phyloP scores from a whole-genome alignment of 129 eudicot species.

The Ambrosia trifida region DNA sequence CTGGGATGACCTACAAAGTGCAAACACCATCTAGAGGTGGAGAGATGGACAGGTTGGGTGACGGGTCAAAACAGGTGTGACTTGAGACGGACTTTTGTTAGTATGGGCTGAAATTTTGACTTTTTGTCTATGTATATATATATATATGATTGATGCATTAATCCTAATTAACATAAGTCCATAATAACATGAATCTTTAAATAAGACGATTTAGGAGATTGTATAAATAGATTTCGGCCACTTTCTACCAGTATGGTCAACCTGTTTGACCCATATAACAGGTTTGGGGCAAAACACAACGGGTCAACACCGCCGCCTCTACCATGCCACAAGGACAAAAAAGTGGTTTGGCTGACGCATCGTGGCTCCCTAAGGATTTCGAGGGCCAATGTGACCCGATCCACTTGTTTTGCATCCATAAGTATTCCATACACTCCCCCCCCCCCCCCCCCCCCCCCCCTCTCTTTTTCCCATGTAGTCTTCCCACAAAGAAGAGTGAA shows the following conservation, averaged over 20 bases:
- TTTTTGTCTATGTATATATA: not conserved
- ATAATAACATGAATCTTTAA: not conserved
- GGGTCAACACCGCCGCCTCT: not conserved
- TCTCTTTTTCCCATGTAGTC: no score
- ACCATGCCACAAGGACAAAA: not conserved
- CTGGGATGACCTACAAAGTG: not conserved
- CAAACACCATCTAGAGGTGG: not conserved
- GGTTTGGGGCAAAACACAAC: not conserved
- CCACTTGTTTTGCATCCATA: not conserved
- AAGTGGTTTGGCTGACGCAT: not conserved
- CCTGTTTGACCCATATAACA: not conserved
- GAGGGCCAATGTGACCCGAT: not conserved
- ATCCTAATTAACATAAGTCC: not conserved
- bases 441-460: not conserved
- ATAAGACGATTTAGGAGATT: not conserved
- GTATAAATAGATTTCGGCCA: not conserved
- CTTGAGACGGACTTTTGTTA: not conserved
- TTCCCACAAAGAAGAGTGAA: not conserved
- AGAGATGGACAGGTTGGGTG: not conserved
- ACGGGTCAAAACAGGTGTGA: not conserved
- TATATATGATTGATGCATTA: not conserved
- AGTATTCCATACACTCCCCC: no score
- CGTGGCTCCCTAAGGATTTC: slow-evolving; percentile 3
- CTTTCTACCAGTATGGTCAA: not conserved
- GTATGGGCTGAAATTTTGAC: not conserved